A percentile compares a stretch with the other conserved stretches of the same genome.
Conservation (phyloP, 768 basidiomycete species). For the Chalciporus pseudorubinellus region DNA sequence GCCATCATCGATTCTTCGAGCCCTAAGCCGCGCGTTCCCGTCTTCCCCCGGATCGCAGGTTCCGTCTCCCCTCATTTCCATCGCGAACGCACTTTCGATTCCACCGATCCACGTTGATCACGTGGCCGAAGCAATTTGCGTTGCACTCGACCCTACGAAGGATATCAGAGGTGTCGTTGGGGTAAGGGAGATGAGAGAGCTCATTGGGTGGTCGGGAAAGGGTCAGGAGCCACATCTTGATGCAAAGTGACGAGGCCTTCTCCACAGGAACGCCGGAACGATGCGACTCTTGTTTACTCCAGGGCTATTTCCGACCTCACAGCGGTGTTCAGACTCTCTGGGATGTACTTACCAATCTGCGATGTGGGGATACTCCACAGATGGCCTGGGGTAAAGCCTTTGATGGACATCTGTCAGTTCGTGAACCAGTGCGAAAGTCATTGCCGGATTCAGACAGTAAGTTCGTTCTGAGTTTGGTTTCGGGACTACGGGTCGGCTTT, state of each 20-base stretch:
- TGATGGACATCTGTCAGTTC: constrained; percentile 5
- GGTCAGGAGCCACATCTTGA: constrained; percentile 21
- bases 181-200: constrained; percentile 68
- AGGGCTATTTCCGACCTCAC: constrained; percentile 17
- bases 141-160: constrained; percentile 50
- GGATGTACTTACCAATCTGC: constrained; percentile 20
- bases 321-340: constrained; percentile 15
- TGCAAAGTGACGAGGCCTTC: constrained; percentile 12
- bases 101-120: constrained; percentile 96
- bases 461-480: constrained; percentile 8
- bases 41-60: constrained; percentile 31
- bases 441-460: neutral
- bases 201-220: constrained; percentile 64
- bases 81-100: constrained; percentile 78
- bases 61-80: constrained; percentile 54
- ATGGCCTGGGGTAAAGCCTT: constrained; percentile 6
- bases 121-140: constrained; percentile 80
- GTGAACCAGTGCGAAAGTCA: constrained; percentile 10
- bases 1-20: constrained; percentile 61
- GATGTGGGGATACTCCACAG: constrained; percentile 17
- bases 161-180: constrained; percentile 64
- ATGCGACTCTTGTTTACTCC: constrained; percentile 9
- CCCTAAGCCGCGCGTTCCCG: constrained; percentile 41
- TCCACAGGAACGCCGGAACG: constrained; percentile 5
- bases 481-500: constrained; percentile 8